These are phyloP conservation scores for Seiridium cupressi DNA, from an alignment of 2,329 filamentous ascomycete genomes.

Conservation along the genomic window DNA sequence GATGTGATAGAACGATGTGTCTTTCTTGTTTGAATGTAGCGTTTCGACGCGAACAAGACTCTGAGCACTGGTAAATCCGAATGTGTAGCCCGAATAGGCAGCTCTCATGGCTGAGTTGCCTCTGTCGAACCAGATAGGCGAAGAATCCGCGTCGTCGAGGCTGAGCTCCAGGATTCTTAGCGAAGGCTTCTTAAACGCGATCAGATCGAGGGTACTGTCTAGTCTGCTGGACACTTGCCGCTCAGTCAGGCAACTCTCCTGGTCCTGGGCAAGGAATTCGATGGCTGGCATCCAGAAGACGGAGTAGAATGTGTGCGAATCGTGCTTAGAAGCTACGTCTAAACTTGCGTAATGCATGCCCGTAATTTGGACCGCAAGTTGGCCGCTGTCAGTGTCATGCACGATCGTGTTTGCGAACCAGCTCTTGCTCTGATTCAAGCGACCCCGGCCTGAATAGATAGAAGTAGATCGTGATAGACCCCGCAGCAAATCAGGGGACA, in stretches of 20 bases:
- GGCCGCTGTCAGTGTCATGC: constrained; percentile 12
- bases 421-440: constrained; percentile 10
- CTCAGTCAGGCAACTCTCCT: constrained; percentile 1
- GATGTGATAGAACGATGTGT: too few relatives aligned
- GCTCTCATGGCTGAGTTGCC: background rate
- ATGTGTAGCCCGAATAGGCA: too few relatives aligned
- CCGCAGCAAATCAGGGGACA: background rate
- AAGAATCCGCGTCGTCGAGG: background rate
- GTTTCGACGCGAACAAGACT: too few relatives aligned
- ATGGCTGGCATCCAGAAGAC: constrained; percentile 22
- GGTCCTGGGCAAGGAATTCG: constrained; percentile 12
- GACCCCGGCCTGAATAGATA: constrained; percentile 13
- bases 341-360: constrained; percentile 19
- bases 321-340: constrained; percentile 16
- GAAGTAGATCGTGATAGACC: background rate
- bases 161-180: background rate
- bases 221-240: too few relatives aligned
- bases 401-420: constrained; percentile 9
- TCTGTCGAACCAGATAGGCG: background rate
- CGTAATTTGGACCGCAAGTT: constrained; percentile 14
- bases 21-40: too few relatives aligned
- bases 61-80: too few relatives aligned
- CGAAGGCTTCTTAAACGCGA: too few relatives aligned
- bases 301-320: constrained; percentile 19
- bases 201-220: too few relatives aligned